Percentiles rank a stretch among this genome's conserved stretches.
phyloP scores from a whole-genome alignment of 495 filamentous ascomycete genomes.

The Xylaria grammica region DNA sequence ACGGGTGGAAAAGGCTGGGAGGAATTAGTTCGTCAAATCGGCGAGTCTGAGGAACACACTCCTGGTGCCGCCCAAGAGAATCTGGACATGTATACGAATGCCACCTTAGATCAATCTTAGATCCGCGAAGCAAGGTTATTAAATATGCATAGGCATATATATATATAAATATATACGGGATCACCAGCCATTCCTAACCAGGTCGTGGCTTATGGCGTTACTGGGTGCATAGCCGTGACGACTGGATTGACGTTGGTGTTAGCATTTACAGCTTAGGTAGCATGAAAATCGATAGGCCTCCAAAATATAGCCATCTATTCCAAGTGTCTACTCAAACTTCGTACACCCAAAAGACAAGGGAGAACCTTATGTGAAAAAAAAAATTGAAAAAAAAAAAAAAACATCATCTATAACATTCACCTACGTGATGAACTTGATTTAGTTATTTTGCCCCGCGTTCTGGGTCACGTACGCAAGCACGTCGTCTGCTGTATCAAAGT shows the following conservation, averaged over 20 bases:
- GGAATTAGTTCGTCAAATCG: conserved; percentile 38
- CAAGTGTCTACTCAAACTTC: no score
- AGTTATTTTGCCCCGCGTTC: conserved; percentile 12
- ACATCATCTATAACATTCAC: no score
- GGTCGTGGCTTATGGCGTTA: not conserved
- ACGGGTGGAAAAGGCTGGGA: conserved; percentile 73
- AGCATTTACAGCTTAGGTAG: conserved; percentile 14
- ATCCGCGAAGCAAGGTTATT: not conserved
- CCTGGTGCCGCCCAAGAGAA: not conserved
- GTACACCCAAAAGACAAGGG: no score
- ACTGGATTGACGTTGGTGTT: not conserved
- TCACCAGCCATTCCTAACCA: not conserved
- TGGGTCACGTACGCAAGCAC: not conserved
- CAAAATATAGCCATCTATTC: no score
- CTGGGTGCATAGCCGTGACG: not conserved
- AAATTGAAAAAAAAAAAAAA: no score
- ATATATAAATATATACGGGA: not conserved
- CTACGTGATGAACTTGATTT: no score
- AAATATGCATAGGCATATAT: not conserved
- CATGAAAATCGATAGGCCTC: not conserved
- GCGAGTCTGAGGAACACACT: not conserved
- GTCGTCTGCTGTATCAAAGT: not conserved
- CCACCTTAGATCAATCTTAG: conserved; percentile 5
- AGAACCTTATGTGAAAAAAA: no score
- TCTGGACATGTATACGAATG: not conserved